Evolutionary conservation across 257 asterid species (phyloP).

Genomic region (Solanum commersonii): DNA sequence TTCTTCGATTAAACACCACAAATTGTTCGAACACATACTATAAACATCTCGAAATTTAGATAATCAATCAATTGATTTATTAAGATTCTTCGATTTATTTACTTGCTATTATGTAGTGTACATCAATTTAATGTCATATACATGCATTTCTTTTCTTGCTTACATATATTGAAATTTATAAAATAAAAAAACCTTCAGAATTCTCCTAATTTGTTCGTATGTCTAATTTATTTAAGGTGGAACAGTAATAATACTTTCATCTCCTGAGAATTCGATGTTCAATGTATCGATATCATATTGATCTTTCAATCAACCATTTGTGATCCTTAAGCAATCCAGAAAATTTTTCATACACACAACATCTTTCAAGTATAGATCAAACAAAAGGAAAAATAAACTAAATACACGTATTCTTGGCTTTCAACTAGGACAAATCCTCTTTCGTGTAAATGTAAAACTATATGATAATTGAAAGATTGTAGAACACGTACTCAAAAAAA

Average conservation of each 20-base stretch:
- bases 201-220: background rate
- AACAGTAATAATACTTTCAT: background rate
- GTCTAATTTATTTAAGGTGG: background rate
- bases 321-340: background rate
- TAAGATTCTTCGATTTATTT: background rate
- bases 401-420: background rate
- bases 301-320: background rate
- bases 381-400: background rate
- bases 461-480: background rate
- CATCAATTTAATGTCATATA: background rate
- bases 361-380: background rate
- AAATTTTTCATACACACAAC: background rate
- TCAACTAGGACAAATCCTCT: background rate
- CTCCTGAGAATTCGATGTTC: background rate
- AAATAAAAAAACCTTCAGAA: rapidly evolving
- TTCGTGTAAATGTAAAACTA: background rate
- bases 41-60: background rate
- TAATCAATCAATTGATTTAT: background rate
- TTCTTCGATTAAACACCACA: background rate
- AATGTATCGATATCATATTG: background rate
- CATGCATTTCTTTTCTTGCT: background rate
- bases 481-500: background rate
- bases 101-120: background rate
- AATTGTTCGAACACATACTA: background rate
- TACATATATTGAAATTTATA: background rate